These are phyloP conservation scores for Drosera capensis DNA, from an alignment of 148 eudicot genomes.

Conservation along the genomic window DNA sequence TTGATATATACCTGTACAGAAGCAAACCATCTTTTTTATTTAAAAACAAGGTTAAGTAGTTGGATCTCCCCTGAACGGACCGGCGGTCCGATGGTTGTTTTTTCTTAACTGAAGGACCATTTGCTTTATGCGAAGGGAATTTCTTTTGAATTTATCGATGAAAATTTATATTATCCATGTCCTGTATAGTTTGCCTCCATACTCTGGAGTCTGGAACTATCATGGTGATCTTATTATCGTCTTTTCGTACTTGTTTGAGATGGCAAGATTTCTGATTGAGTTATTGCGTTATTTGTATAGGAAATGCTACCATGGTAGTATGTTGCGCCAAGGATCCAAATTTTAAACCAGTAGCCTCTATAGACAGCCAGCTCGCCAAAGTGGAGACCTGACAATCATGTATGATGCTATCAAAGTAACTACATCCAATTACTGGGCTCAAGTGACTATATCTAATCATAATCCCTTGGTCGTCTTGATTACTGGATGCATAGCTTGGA, in stretches of 20 bases:
- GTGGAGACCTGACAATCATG: conserved; percentile 43
- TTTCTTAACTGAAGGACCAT: too few relatives aligned
- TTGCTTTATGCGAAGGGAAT: too few relatives aligned
- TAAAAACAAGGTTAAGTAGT: too few relatives aligned
- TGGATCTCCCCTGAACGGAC: too few relatives aligned
- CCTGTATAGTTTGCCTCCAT: too few relatives aligned
- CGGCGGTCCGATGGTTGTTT: too few relatives aligned
- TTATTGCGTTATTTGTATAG: conserved; percentile 8
- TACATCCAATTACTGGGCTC: conserved; percentile 36
- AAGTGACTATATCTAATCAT: conserved; percentile 39
- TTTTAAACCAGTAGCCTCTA: conserved; percentile 5
- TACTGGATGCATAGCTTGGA: conserved; percentile 52
- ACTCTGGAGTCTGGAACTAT: too few relatives aligned
- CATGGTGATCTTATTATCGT: too few relatives aligned
- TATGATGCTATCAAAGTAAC: conserved; percentile 32
- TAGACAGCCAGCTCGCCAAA: conserved; percentile 14
- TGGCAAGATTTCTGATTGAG: conserved; percentile 4
- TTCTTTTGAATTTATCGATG: too few relatives aligned
- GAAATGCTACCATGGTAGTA: conserved; percentile 12
- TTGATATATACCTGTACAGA: too few relatives aligned
- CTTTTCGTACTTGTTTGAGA: background rate
- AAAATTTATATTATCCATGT: too few relatives aligned
- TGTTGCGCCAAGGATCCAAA: conserved; percentile 29
- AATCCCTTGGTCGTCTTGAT: conserved; percentile 36
- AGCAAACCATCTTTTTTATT: too few relatives aligned